Conservation (phyloP, 306 rosid species). For the Betula pendula region DNA sequence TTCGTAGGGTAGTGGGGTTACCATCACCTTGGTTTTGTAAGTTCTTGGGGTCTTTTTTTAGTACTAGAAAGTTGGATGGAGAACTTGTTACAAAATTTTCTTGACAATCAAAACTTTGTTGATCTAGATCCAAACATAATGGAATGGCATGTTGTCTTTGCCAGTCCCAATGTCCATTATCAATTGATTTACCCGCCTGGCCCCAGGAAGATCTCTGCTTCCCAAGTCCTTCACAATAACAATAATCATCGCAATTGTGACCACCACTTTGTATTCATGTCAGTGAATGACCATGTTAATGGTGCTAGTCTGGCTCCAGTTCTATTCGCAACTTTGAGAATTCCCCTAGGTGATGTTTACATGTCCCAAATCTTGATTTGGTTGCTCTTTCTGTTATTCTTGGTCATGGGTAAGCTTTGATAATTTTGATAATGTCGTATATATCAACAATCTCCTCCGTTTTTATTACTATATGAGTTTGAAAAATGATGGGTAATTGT, state of each 20-base stretch:
- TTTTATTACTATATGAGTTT: too few relatives aligned
- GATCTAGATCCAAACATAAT: not conserved
- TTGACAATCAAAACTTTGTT: not conserved
- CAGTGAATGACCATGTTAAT: not conserved
- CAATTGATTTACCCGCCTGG: not conserved
- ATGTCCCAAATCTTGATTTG: conserved; percentile 4
- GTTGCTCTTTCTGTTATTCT: not conserved
- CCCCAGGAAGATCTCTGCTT: not conserved
- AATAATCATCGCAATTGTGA: not conserved
- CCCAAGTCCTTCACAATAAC: not conserved
- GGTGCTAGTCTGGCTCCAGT: not conserved
- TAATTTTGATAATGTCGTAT: not conserved
- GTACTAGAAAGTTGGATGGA: not conserved
- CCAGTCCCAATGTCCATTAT: not conserved
- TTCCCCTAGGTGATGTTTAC: not conserved
- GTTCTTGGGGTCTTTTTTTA: not conserved
- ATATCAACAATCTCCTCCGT: too few relatives aligned
- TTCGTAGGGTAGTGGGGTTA: conserved; percentile 3
- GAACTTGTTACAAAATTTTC: not conserved
- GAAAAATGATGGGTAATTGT: not conserved
- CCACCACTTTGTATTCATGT: too few relatives aligned
- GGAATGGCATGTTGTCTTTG: not conserved
- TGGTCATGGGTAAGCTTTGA: conserved; percentile 18
- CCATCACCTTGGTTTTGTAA: not conserved
- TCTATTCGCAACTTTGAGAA: conserved; percentile 1